These are phyloP conservation scores for Onygenales sp. DNA, from an alignment of 2,329 filamentous ascomycete species.

Conservation along the genomic window DNA sequence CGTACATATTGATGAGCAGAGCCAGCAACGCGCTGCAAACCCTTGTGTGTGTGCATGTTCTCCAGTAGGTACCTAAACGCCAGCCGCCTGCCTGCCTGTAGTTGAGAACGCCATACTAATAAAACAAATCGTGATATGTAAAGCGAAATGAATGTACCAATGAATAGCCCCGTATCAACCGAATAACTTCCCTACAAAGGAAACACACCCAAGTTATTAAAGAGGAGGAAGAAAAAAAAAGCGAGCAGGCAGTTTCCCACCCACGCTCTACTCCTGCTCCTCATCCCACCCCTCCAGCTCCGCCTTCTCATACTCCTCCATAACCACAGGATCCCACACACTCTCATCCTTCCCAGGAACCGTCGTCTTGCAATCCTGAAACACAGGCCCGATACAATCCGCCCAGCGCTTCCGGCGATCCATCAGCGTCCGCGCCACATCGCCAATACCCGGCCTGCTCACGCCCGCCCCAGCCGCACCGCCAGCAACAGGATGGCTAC, in stretches of 20 bases:
- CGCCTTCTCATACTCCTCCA: conserved; percentile 63
- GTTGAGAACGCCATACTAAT: too few species aligned
- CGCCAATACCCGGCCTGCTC: conserved; percentile 63
- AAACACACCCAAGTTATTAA: not conserved
- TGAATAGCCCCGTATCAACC: too few species aligned
- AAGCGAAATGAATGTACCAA: too few species aligned
- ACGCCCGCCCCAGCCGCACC: conserved; percentile 27
- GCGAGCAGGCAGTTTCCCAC: too few species aligned
- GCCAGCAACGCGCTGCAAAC: too few species aligned
- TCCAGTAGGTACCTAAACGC: too few species aligned
- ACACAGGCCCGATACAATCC: conserved; percentile 80
- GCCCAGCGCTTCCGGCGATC: conserved; percentile 84
- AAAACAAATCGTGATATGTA: too few species aligned
- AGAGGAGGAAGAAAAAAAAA: conserved; percentile 3
- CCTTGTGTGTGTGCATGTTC: too few species aligned
- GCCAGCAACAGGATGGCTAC: conserved; percentile 45
- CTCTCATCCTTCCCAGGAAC: conserved; percentile 61
- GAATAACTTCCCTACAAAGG: not conserved
- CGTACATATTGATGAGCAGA: too few species aligned
- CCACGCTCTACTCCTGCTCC: conserved; percentile 51
- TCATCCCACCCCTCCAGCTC: conserved; percentile 78
- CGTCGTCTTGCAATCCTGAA: conserved; percentile 69
- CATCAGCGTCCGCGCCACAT: conserved; percentile 86
- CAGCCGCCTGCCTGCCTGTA: too few species aligned
- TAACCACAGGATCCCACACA: conserved; percentile 64